These are phyloP conservation scores for Fusarium oxysporum DNA, from an alignment of 2,329 filamentous ascomycete genomes.

Conservation along the genomic window DNA sequence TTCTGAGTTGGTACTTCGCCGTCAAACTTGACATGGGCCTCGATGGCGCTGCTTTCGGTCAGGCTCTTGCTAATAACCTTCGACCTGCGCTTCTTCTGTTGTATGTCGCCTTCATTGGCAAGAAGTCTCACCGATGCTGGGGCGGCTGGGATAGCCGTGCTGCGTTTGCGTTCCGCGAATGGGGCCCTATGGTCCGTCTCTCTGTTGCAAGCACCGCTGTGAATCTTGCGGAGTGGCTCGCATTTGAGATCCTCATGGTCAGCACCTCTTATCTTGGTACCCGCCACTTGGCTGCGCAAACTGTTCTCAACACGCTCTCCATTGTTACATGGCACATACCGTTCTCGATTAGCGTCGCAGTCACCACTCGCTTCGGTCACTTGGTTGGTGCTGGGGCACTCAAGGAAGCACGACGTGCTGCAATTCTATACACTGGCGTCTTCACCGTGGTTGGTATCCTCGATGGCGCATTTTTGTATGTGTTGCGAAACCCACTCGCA, in stretches of 20 bases:
- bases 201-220: slow-evolving; percentile 56
- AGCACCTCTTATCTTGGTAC: slow-evolving; percentile 59
- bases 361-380: slow-evolving; percentile 57
- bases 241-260: slow-evolving; percentile 59
- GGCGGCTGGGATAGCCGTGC: slow-evolving; percentile 54
- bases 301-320: slow-evolving; percentile 54
- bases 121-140: slow-evolving; percentile 49
- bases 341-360: slow-evolving; percentile 56
- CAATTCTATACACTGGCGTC: slow-evolving; percentile 27
- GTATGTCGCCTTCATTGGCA: slow-evolving; percentile 58
- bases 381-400: slow-evolving; percentile 52
- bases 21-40: slow-evolving; percentile 59
- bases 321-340: slow-evolving; percentile 57
- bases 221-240: slow-evolving; percentile 58
- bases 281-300: slow-evolving; percentile 56
- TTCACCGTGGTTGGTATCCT: slow-evolving; percentile 28
- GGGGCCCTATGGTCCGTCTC: slow-evolving; percentile 54
- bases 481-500: slow-evolving; percentile 25
- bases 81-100: slow-evolving; percentile 60
- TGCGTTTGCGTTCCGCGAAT: slow-evolving; percentile 53
- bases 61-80: slow-evolving; percentile 61
- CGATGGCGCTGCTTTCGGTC: slow-evolving; percentile 62
- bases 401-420: slow-evolving; percentile 30
- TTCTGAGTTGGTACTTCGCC: slow-evolving; percentile 62
- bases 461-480: slow-evolving; percentile 28